Percentiles rank a stretch among this genome's conserved stretches.
phyloP scores from a whole-genome alignment of 2,329 filamentous ascomycete genomes.

The Eurotiales sp. region DNA sequence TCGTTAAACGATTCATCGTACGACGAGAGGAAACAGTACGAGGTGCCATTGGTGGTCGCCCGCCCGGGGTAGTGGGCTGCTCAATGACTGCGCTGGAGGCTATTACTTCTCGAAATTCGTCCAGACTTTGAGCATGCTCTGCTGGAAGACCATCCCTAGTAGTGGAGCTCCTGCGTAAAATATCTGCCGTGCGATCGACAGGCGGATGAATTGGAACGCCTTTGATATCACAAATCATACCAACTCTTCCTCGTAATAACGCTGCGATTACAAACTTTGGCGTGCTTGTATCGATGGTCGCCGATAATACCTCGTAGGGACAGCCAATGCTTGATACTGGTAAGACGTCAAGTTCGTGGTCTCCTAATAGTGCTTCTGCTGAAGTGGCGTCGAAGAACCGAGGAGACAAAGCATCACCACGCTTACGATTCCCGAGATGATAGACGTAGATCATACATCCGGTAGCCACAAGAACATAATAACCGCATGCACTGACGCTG shows the following conservation, averaged over 20 bases:
- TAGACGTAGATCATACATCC: conserved; percentile 58
- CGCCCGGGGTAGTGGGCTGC: conserved; percentile 1
- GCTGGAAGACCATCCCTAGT: not conserved
- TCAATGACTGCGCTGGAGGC: conserved; percentile 12
- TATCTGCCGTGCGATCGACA: conserved; percentile 16
- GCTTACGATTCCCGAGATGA: conserved; percentile 30
- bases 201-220: conserved; percentile 11
- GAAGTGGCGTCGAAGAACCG: conserved; percentile 6
- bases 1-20: conserved; percentile 27
- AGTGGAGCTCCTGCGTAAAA: conserved; percentile 7
- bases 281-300: conserved; percentile 61
- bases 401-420: conserved; percentile 9
- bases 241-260: conserved; percentile 57
- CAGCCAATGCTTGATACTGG: conserved; percentile 55
- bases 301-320: conserved; percentile 54
- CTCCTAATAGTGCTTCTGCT: conserved; percentile 21
- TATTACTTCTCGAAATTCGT: conserved; percentile 15
- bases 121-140: conserved; percentile 1
- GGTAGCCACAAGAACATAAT: conserved; percentile 55
- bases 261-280: conserved; percentile 55
- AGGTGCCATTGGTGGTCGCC: conserved; percentile 18
- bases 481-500: conserved; percentile 56
- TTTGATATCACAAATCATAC: conserved; percentile 57
- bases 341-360: conserved; percentile 32
- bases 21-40: conserved; percentile 13